A percentile compares a stretch with the other conserved stretches of the same genome.
Evolutionary conservation across 768 basidiomycete genomes (phyloP).

Genomic region (Lactarius tabidus): DNA sequence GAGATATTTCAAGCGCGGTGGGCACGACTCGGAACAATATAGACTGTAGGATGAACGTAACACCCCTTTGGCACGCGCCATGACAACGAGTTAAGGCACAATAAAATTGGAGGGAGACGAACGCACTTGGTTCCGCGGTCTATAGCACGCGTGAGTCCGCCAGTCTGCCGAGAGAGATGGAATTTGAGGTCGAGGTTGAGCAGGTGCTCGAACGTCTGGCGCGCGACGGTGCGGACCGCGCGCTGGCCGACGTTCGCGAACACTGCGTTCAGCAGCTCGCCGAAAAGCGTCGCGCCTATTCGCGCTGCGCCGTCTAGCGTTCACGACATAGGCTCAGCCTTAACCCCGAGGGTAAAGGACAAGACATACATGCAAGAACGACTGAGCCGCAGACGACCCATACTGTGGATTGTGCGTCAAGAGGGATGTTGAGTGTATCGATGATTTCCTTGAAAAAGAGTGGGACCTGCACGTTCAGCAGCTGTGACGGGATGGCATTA

Average conservation of each 20-base stretch:
- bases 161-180: conserved; percentile 90
- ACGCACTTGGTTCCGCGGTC: conserved; percentile 93
- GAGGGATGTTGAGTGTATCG: conserved; percentile 82
- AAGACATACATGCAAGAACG: conserved; percentile 80
- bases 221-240: conserved; percentile 90
- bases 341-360: background rate
- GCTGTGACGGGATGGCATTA: conserved; percentile 38
- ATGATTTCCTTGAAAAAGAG: conserved; percentile 90
- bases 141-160: conserved; percentile 93
- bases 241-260: conserved; percentile 95
- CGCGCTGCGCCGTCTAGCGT: conserved; percentile 82
- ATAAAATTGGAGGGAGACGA: conserved; percentile 22
- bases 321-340: background rate
- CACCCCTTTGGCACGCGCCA: conserved; percentile 60
- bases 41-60: conserved; percentile 90
- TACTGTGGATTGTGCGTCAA: conserved; percentile 70
- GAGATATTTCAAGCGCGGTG: conserved; percentile 90
- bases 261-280: conserved; percentile 90
- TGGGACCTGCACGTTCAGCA: conserved; percentile 98
- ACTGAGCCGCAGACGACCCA: conserved; percentile 91
- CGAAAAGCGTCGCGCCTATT: conserved; percentile 84
- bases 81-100: background rate
- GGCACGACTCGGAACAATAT: conserved; percentile 94
- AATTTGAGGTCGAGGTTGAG: conserved; percentile 88
- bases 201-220: conserved; percentile 93